A percentile compares a stretch with the other conserved stretches of the same genome.
phyloP scores from a whole-genome alignment of 306 rosid genomes.

The Lotus japonicus region DNA sequence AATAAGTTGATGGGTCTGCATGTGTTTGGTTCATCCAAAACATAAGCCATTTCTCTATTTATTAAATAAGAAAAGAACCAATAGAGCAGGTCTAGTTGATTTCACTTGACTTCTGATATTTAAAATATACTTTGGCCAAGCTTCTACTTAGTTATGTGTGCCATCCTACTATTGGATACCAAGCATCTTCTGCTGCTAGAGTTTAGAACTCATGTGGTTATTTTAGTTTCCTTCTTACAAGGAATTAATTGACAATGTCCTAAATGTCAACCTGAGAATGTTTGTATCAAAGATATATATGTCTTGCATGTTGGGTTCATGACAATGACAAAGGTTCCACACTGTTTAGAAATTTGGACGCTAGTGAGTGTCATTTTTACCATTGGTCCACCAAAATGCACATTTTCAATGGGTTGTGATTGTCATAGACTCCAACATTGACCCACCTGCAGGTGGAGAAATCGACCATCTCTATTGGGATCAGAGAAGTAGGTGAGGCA shows the following conservation, averaged over 20 bases:
- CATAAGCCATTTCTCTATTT: neutral
- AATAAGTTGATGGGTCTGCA: neutral
- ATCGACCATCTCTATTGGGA: constrained; percentile 74
- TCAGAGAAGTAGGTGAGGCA: constrained; percentile 51
- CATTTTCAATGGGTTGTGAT: constrained; percentile 45
- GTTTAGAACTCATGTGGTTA: neutral
- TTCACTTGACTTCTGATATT: neutral
- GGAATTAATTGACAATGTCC: constrained; percentile 21
- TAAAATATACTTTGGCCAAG: neutral
- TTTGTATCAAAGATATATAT: constrained; percentile 32
- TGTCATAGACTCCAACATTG: constrained; percentile 44
- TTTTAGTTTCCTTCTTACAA: constrained; percentile 1
- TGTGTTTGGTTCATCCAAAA: constrained; percentile 10
- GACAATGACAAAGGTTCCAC: constrained; percentile 22
- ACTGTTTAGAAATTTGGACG: constrained; percentile 34
- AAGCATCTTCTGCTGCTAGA: constrained; percentile 9
- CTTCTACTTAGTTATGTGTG: neutral
- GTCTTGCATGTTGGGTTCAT: constrained; percentile 24
- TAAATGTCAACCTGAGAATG: constrained; percentile 36
- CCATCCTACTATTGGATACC: neutral
- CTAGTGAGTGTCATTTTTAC: constrained; percentile 39
- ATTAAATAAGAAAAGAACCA: neutral
- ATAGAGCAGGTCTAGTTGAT: neutral
- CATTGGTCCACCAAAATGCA: constrained; percentile 47
- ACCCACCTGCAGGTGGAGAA: constrained; percentile 81